A percentile compares a stretch with the other conserved stretches of the same genome.
phyloP scores from a whole-genome alignment of 1,284 basidiomycete species.

The Hypsizygus ulmarius region DNA sequence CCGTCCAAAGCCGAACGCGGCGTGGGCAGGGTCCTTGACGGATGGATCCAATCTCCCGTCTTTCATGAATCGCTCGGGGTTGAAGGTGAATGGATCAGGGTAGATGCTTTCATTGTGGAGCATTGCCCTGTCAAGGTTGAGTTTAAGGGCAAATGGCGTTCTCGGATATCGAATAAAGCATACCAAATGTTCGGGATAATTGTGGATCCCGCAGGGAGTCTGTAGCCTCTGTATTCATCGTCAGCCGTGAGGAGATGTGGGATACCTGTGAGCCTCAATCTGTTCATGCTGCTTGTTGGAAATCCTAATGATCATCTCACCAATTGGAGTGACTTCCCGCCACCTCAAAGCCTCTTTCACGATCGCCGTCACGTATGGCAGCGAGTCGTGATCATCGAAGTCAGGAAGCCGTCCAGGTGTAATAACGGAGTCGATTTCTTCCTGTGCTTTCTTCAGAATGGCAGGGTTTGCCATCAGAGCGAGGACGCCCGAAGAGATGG shows the following conservation, averaged over 20 bases:
- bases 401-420: constrained; percentile 37
- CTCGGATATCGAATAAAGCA: no score
- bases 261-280: constrained; percentile 18
- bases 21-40: constrained; percentile 11
- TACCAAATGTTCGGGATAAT: constrained; percentile 32
- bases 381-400: constrained; percentile 33
- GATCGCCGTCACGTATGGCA: constrained; percentile 32
- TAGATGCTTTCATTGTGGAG: constrained; percentile 36
- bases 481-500: constrained; percentile 27
- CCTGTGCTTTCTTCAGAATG: constrained; percentile 34
- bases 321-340: constrained; percentile 15
- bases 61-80: constrained; percentile 31
- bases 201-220: constrained; percentile 34
- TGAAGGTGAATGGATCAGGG: constrained; percentile 34
- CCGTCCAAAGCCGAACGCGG: constrained; percentile 17
- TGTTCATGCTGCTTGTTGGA: no score
- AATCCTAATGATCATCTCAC: background rate
- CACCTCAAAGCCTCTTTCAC: constrained; percentile 31
- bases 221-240: constrained; percentile 38
- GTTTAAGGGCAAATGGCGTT: no score
- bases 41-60: constrained; percentile 12
- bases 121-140: no score
- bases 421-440: constrained; percentile 28
- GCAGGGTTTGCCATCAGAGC: constrained; percentile 32
- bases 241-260: constrained; percentile 29